A percentile compares a stretch with the other conserved stretches of the same genome.
Conservation (phyloP, 768 basidiomycete genomes). For the Podaxis pistillaris region DNA sequence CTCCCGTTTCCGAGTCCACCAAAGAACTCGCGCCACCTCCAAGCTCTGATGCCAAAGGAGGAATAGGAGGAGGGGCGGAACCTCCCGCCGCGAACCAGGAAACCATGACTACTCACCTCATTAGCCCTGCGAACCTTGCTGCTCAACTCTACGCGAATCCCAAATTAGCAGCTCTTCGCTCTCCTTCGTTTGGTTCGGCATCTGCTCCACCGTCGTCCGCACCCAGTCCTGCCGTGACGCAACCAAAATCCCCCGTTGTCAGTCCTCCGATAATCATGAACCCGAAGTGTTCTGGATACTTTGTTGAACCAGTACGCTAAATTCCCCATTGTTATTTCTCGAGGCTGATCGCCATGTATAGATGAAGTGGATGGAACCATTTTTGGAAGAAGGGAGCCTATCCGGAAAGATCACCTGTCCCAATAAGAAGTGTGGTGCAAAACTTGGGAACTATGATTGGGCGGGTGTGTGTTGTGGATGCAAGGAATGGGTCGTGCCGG, state of each 20-base stretch:
- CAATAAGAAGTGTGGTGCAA: constrained; percentile 84
- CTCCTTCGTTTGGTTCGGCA: constrained; percentile 15
- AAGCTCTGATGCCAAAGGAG: neutral
- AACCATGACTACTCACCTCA: constrained; percentile 28
- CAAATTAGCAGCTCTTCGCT: constrained; percentile 40
- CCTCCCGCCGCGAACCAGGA: constrained; percentile 1
- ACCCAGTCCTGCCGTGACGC: constrained; percentile 5
- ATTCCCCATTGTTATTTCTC: neutral
- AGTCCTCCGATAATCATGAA: constrained; percentile 73
- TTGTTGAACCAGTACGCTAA: constrained; percentile 84
- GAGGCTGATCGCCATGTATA: constrained; percentile 23
- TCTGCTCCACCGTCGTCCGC: neutral
- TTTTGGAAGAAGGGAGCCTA: constrained; percentile 70
- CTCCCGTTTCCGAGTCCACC: constrained; percentile 22
- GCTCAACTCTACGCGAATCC: constrained; percentile 42
- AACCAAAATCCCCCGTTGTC: constrained; percentile 29
- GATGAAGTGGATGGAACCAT: constrained; percentile 97
- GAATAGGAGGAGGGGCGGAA: neutral
- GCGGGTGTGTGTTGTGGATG: constrained; percentile 91
- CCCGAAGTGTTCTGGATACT: constrained; percentile 92
- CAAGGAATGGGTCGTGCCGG: constrained; percentile 90
- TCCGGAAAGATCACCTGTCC: constrained; percentile 92
- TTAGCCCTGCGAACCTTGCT: constrained; percentile 38
- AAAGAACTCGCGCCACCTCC: constrained; percentile 2
- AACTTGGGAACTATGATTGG: constrained; percentile 97